Evolutionary conservation across 1,284 basidiomycete genomes (phyloP), one percentile per base, ranked within the genome.

Genomic region (Trichosporon asahii): DNA sequence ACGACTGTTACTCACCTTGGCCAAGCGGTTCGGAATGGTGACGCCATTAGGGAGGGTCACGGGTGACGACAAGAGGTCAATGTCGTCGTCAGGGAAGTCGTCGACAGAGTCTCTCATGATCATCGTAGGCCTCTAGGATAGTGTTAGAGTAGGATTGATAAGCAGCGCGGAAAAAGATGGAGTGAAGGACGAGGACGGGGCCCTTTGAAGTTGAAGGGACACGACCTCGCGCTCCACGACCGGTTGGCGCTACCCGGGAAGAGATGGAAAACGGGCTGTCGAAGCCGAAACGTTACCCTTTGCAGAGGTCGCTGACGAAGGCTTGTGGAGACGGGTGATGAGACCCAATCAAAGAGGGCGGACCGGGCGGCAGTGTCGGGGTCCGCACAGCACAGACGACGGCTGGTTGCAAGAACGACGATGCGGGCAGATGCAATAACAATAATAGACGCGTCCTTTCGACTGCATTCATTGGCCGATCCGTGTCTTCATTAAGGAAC

Each of bases 31-130:
- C 2, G 80, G 83, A 0, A 86, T 73, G 0, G 77, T 69, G 3
- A 82, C 78, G 1, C 87, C 87, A 74, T 85, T 90, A 12, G 90
- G 90, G 6, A 92, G 84, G 4, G 77, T 77, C 61, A 88, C 75
- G 25, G 86, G 82, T 0, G 84, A 83, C 53, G 87, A 83, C 1
- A 87, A 76, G 60, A 82, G 70, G 11, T 76, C 72, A 55, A 78
- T 76, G 44, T 76, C 74, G 60, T 67, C 67, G 14, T 49, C 35
- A 21, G 70, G 70, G n/a, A 66, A 67, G 31, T 69, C 64, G 57
- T 49, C 55, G 53, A 60, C 53, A 46, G 57, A 33, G 49, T 29
- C 37, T 44, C 14, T 64, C 63, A 64, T 64, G 33, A 60, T 31
- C 57, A 60, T 60, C 23, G 57, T 57, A 57, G 11, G 12, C 3